Base-by-base conservation (phyloP, 768 basidiomycete species). In the Cytidiella melzeri region DNA sequence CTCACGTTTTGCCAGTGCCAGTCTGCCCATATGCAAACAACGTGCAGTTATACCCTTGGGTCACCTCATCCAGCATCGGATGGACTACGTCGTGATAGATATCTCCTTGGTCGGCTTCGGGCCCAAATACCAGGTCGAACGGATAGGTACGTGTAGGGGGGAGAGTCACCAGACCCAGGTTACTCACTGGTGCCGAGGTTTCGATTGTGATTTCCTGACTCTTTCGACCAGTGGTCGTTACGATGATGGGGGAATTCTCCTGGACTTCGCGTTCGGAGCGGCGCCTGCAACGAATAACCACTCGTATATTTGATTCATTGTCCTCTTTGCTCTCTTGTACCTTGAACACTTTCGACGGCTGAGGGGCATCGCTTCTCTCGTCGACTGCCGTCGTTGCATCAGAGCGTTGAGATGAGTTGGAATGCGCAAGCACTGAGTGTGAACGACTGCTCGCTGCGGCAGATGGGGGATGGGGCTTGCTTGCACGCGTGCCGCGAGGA, bases 1-100 rank as follows among this genome's bases (percentile, higher is more conserved):
- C 90, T 58, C 64, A 96, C 92, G 96, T 98, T 72, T 99, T 99
- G 19, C 96, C 96, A 0, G 96, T 97, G 1, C 96, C 96, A 0
- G 96, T 98, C 66, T 98, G 96, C 1, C 96, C 96, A 63, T 99
- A 99, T 3, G 94, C 94, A 67, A 98, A 97, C 19, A 99, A 73
- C 0, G 92, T 95, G 63, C 95, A 98, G 62, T 98, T 98, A 72
- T 96, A 99, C 4, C 96, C 96, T 65, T 79, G 73, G 34, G 97
- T 68, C n/a, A 97, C 94, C 64, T 99, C 90, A 41, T 91, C 83
- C 44, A 99, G 72, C 78, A 97, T 88, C 0, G 92, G 92, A 54
- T 79, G 78, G 37, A 97, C 95, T 36, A 97, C 95, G 45, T 96
- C 87, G 48, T 91, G 81, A 64, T 95, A 99, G 10, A 99, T 78